phyloP scores from a whole-genome alignment of 805 yeast genomes.

The Kodamaea kaohsiungensis region DNA sequence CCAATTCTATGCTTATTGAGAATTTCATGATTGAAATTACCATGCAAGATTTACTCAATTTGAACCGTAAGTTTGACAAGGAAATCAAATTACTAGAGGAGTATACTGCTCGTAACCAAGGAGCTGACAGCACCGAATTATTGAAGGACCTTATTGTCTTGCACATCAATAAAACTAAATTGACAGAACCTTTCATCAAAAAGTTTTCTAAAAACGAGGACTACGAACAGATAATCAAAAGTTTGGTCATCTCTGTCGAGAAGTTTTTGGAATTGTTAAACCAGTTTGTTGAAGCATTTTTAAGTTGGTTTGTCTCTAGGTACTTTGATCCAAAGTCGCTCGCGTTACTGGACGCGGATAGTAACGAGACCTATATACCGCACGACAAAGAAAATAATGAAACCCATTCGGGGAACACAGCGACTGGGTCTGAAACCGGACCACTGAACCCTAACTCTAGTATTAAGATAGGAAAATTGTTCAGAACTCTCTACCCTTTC shows the following conservation, averaged over 20 bases:
- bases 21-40: conserved; percentile 49
- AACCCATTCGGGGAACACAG: not conserved
- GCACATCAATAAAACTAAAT: conserved; percentile 52
- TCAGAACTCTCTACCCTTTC: conserved; percentile 45
- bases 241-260: conserved; percentile 37
- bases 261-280: conserved; percentile 39
- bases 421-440: not conserved
- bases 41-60: conserved; percentile 38
- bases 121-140: conserved; percentile 13
- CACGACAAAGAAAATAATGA: not conserved
- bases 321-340: conserved; percentile 7
- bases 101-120: conserved; percentile 12
- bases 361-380: not conserved
- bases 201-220: conserved; percentile 28
- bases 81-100: conserved; percentile 41
- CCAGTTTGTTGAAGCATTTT: conserved; percentile 33
- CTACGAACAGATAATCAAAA: conserved; percentile 34
- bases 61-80: conserved; percentile 42
- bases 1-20: conserved; percentile 52
- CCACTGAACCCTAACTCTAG: conserved; percentile 3
- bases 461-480: conserved; percentile 33
- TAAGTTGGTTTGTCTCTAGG: conserved; percentile 16
- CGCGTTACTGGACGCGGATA: not conserved
- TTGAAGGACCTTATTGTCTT: conserved; percentile 47
- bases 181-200: conserved; percentile 51